Evolutionary conservation across 345 rosid species (phyloP).

Genomic region (Bruguiera gymnorhiza): DNA sequence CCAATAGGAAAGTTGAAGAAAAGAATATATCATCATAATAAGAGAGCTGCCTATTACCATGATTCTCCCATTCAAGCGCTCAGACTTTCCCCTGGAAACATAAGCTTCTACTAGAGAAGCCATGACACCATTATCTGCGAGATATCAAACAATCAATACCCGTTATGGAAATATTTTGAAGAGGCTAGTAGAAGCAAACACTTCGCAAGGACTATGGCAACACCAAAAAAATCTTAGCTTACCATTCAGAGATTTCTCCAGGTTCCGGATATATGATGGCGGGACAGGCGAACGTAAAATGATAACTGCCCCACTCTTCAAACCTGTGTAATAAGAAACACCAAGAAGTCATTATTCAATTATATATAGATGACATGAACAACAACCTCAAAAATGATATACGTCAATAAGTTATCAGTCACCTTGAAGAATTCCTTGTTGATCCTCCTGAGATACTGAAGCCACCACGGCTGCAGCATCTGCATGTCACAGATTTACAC

Average conservation of each 20-base stretch:
- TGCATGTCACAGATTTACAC: slow-evolving; percentile 24
- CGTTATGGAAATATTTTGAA: background rate
- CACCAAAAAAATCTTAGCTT: slow-evolving; percentile 1
- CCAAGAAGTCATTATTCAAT: background rate
- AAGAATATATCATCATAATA: background rate
- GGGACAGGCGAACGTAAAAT: slow-evolving; percentile 50
- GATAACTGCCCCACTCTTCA: slow-evolving; percentile 49
- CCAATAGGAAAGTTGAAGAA: slow-evolving; percentile 1
- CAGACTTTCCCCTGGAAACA: slow-evolving; percentile 60
- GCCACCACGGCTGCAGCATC: slow-evolving; percentile 68
- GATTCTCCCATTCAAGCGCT: slow-evolving; percentile 52
- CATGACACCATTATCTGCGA: slow-evolving; percentile 51
- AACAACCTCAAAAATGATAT: background rate
- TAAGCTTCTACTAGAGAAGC: slow-evolving; percentile 58
- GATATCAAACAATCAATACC: background rate
- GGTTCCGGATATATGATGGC: slow-evolving; percentile 44
- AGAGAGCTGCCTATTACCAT: slow-evolving; percentile 41
- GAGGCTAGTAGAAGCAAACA: too few species aligned
- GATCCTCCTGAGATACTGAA: slow-evolving; percentile 56
- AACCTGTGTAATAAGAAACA: slow-evolving; percentile 36
- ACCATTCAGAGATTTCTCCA: slow-evolving; percentile 50
- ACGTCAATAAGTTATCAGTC: background rate
- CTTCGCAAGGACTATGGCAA: background rate
- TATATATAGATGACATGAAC: background rate
- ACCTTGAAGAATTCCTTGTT: slow-evolving; percentile 65